Evolutionary conservation across 164 flowering plant species (phyloP), one percentile per base, ranked within the genome.

Genomic region (Saururus chinensis): DNA sequence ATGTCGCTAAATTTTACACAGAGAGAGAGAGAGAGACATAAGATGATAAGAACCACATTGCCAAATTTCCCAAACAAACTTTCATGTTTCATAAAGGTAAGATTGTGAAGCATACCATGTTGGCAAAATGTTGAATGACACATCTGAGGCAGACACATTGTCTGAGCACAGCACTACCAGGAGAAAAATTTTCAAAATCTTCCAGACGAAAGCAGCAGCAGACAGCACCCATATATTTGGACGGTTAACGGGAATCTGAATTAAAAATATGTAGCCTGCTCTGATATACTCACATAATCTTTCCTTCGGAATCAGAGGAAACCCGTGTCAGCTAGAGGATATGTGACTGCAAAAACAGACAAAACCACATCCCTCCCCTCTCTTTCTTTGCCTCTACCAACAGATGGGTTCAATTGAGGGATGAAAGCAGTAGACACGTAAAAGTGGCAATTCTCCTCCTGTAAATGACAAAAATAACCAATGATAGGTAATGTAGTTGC

Each of bases 61-160:
- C 57, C 23, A 55, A 23, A 24, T 22, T 55, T 16, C 24, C 35
- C 35, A 4, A 55, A 22, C 9, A 14, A 24, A 12, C 17, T 55
- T 4, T 9, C 35, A 8, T 23, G 57, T 55, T 10, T 20, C 5
- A 22, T 0, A 30, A 59, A 41, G 21, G 22, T 8, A 42, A 23
- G 51, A 16, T 48, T 42, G 7, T 11, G 25, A 49, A 26, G 24
- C 87, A 66, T 84, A 89, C 98, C 83, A 72, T 73, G 77, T 71
- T 72, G 53, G 87, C 35, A 60, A 85, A 65, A 66, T 81, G 79
- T 63, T 83, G 86, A 60, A 80, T 55, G 64, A 89, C 77, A 79
- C 91, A 89, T 54, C 76, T 79, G 57, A 86, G 67, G 71, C 98
- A 89, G 49, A 79, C 41, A 74, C 96, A 91, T 73, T 81, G 83